Conservation (phyloP, 495 filamentous ascomycete genomes). For the Xylaria intraflava region DNA sequence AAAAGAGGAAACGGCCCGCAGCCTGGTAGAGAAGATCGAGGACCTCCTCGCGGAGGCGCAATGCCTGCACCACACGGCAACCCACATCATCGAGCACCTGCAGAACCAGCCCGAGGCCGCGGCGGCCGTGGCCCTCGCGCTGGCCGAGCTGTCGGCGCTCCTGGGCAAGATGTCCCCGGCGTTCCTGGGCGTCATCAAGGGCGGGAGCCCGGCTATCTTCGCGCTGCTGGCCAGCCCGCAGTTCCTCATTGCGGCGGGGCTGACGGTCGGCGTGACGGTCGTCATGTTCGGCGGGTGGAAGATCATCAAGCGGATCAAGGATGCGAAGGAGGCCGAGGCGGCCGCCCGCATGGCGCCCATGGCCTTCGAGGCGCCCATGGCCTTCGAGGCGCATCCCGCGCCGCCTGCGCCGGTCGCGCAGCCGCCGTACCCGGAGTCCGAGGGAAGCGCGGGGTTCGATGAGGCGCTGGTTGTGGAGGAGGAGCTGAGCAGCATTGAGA, state of each 20-base stretch:
- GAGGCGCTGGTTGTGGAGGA: slow-evolving; percentile 45
- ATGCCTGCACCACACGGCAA: slow-evolving; percentile 79
- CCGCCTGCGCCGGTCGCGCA: not conserved
- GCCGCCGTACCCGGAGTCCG: slow-evolving; percentile 19
- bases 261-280: slow-evolving; percentile 82
- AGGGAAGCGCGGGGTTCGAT: slow-evolving; percentile 32
- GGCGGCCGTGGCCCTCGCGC: slow-evolving; percentile 84
- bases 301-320: slow-evolving; percentile 78
- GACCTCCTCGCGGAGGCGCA: slow-evolving; percentile 73
- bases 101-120: slow-evolving; percentile 90
- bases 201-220: slow-evolving; percentile 74
- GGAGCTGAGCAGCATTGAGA: slow-evolving; percentile 63
- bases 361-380: slow-evolving; percentile 21
- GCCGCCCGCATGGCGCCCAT: slow-evolving; percentile 41
- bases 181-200: slow-evolving; percentile 66
- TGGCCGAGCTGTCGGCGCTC: slow-evolving; percentile 83
- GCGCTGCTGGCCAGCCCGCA: slow-evolving; percentile 83
- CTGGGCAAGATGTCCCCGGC: slow-evolving; percentile 78
- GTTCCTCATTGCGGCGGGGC: slow-evolving; percentile 85
- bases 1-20: slow-evolving; percentile 50
- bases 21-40: slow-evolving; percentile 62
- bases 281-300: slow-evolving; percentile 95
- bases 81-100: slow-evolving; percentile 73
- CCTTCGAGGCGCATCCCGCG: too few species aligned
- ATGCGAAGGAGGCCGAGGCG: slow-evolving; percentile 35